Conservation (phyloP, 176 grass and related monocot species). For the Thinopyrum elongatum region DNA sequence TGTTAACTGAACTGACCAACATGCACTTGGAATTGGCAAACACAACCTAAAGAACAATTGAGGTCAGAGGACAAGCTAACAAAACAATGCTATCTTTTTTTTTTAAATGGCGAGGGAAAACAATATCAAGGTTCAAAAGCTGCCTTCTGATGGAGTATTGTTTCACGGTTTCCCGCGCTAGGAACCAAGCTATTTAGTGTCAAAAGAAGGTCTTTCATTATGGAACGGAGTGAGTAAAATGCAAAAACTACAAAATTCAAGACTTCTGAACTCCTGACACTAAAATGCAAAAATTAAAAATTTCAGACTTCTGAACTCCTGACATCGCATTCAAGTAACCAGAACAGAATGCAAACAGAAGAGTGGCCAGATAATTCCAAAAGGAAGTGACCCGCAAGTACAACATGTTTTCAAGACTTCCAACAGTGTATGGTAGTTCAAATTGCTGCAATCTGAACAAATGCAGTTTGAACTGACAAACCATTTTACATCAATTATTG, state of each 20-base stretch:
- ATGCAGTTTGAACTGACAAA: constrained; percentile 11
- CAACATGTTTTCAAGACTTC: neutral
- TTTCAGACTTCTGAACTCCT: neutral
- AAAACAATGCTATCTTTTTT: neutral
- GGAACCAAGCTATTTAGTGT: too few relatives aligned
- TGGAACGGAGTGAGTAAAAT: too few relatives aligned
- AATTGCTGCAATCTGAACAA: neutral
- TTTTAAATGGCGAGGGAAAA: too few relatives aligned
- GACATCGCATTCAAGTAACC: neutral
- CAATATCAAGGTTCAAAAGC: neutral
- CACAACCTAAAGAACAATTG: neutral
- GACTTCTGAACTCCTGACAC: too few relatives aligned
- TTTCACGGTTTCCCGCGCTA: neutral
- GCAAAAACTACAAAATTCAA: too few relatives aligned
- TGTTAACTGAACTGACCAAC: neutral
- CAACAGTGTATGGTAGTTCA: neutral
- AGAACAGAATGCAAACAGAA: neutral
- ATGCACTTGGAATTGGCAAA: neutral
- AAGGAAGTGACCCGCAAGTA: neutral
- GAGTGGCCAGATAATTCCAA: neutral
- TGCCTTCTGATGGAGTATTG: neutral
- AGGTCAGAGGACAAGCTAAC: neutral
- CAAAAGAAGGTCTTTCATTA: too few relatives aligned
- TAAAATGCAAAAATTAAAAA: too few relatives aligned
- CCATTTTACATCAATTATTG: constrained; percentile 30